phyloP scores from a whole-genome alignment of 2,329 filamentous ascomycete species.

The Ophiostoma himal-ulmi region DNA sequence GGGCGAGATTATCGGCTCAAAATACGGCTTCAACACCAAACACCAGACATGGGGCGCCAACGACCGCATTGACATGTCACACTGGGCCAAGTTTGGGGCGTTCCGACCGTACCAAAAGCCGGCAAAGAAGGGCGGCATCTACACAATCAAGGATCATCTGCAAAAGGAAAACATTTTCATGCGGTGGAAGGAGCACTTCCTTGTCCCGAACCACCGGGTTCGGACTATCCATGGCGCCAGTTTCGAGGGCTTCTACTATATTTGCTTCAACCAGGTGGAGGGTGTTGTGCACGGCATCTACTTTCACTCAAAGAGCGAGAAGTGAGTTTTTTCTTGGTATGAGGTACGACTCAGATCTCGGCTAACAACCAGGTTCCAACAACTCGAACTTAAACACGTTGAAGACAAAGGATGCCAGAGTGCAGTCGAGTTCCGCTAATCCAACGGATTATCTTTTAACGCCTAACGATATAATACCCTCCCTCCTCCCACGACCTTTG shows the following conservation, averaged over 20 bases:
- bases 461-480: conserved; percentile 12
- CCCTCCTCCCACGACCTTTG: not conserved
- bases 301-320: conserved; percentile 96
- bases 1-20: conserved; percentile 92
- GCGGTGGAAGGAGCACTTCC: conserved; percentile 98
- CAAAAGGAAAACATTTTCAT: conserved; percentile 91
- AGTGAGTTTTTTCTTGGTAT: conserved; percentile 52
- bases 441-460: not conserved
- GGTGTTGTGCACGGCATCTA: conserved; percentile 91
- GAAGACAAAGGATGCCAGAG: conserved; percentile 76
- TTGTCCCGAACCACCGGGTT: conserved; percentile 91
- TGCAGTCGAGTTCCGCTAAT: conserved; percentile 81
- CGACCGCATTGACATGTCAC: conserved; percentile 83
- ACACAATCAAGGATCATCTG: conserved; percentile 60
- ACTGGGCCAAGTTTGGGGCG: conserved; percentile 86
- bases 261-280: conserved; percentile 90
- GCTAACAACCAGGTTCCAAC: conserved; percentile 64
- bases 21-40: conserved; percentile 88
- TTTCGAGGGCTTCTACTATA: conserved; percentile 98
- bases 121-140: conserved; percentile 53
- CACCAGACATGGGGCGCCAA: conserved; percentile 88
- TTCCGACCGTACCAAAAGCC: conserved; percentile 68
- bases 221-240: conserved; percentile 88
- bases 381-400: conserved; percentile 84
- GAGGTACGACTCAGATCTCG: not conserved